phyloP scores from a whole-genome alignment of 345 rosid species.

The Linum trigynum region DNA sequence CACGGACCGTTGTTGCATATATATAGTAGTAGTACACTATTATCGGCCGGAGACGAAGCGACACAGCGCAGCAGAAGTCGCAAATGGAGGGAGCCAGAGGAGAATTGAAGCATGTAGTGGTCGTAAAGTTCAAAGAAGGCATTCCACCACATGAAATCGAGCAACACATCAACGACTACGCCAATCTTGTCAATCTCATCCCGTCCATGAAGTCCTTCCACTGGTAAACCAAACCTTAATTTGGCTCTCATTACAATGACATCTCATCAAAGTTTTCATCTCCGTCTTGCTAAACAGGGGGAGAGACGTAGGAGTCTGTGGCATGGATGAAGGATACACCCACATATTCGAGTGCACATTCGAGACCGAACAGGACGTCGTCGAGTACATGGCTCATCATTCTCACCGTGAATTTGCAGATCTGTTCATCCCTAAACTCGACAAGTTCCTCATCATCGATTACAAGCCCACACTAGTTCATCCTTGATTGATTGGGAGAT shows the following conservation, averaged over 20 bases:
- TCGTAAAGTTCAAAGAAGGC: slow-evolving; percentile 68
- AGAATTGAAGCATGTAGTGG: slow-evolving; percentile 57
- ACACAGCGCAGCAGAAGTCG: too few relatives aligned
- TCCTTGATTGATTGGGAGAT: too few relatives aligned
- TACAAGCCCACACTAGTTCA: slow-evolving; percentile 50
- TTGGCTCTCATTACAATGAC: not conserved
- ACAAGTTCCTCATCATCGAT: slow-evolving; percentile 54
- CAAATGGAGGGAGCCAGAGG: slow-evolving; percentile 60
- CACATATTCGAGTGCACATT: slow-evolving; percentile 68
- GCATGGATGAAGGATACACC: slow-evolving; percentile 70
- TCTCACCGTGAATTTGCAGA: slow-evolving; percentile 52
- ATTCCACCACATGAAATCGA: slow-evolving; percentile 34
- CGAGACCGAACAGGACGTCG: slow-evolving; percentile 58
- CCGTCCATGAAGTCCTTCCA: slow-evolving; percentile 76
- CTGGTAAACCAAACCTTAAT: slow-evolving; percentile 26
- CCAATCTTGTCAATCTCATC: slow-evolving; percentile 61
- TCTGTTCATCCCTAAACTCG: slow-evolving; percentile 33
- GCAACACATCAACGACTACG: slow-evolving; percentile 49
- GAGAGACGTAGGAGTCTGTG: slow-evolving; percentile 60
- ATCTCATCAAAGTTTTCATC: too few relatives aligned
- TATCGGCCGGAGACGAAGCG: too few relatives aligned
- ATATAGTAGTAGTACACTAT: too few relatives aligned
- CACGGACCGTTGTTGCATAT: too few relatives aligned
- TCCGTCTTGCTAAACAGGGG: slow-evolving; percentile 35
- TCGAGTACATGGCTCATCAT: slow-evolving; percentile 65